A percentile compares a stretch with the other conserved stretches of the same genome.
These are phyloP conservation scores for Metroxylon sagu DNA, from an alignment of 176 grass and related monocot species.

Conservation along the genomic window DNA sequence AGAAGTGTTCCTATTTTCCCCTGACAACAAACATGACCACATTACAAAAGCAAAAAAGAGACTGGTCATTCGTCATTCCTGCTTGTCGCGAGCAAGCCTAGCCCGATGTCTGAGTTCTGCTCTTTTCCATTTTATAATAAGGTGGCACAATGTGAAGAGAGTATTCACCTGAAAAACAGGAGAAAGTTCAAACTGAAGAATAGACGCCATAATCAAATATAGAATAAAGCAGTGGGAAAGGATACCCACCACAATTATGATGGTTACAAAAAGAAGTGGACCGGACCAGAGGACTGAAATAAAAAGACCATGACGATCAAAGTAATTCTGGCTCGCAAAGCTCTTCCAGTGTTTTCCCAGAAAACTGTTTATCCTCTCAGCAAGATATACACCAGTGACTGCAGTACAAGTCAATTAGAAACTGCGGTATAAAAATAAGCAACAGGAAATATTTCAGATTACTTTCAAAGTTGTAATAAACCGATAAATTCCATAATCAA, in stretches of 20 bases:
- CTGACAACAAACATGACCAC: too few species aligned
- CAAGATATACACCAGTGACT: slow-evolving; percentile 86
- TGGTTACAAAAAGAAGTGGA: slow-evolving; percentile 55
- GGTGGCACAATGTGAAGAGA: slow-evolving; percentile 54
- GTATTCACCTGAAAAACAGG: slow-evolving; percentile 56
- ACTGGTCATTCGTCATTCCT: slow-evolving; percentile 41
- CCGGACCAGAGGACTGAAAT: slow-evolving; percentile 90
- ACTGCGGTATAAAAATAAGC: background rate
- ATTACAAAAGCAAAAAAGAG: slow-evolving; percentile 1
- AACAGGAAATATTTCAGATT: background rate
- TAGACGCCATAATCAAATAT: background rate
- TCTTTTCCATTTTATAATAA: slow-evolving; percentile 85
- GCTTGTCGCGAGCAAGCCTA: slow-evolving; percentile 42
- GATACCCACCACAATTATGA: slow-evolving; percentile 65
- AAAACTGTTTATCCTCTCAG: slow-evolving; percentile 66
- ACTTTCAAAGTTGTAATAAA: background rate
- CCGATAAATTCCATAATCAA: too few species aligned
- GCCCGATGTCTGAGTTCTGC: slow-evolving; percentile 69
- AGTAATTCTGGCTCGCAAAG: slow-evolving; percentile 91
- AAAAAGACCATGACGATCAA: slow-evolving; percentile 80
- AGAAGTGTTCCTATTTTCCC: too few species aligned
- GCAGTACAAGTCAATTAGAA: slow-evolving; percentile 6
- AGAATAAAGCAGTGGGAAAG: background rate
- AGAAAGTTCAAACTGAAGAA: background rate
- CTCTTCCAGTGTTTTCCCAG: slow-evolving; percentile 67